phyloP scores from a whole-genome alignment of 768 basidiomycete genomes.

The Cantharellus cinnabarinus region DNA sequence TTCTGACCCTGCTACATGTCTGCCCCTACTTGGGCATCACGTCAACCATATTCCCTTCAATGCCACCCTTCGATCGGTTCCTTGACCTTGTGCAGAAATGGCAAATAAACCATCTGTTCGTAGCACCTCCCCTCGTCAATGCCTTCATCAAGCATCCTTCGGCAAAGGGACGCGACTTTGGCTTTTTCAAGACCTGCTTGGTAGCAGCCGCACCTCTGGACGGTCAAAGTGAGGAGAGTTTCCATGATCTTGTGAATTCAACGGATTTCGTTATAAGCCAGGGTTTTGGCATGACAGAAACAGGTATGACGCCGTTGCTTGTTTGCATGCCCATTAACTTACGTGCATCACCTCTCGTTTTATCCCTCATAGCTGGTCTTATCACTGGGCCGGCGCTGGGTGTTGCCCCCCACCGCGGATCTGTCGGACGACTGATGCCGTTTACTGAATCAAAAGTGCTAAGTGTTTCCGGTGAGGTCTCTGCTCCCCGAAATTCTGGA shows the following conservation, averaged over 20 bases:
- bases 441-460: background rate
- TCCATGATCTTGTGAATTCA: background rate
- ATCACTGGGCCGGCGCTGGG: background rate
- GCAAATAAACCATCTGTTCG: background rate
- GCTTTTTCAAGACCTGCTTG: background rate
- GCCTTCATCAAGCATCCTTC: background rate
- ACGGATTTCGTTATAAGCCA: background rate
- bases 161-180: background rate
- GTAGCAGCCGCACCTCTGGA: background rate
- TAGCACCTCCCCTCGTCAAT: background rate
- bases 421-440: background rate
- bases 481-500: too few species aligned
- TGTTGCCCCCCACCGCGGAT: background rate
- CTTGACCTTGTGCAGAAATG: background rate
- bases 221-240: background rate
- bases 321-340: background rate
- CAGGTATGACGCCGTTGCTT: background rate
- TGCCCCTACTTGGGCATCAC: background rate
- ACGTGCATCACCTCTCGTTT: background rate
- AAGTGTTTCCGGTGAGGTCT: conserved; percentile 3
- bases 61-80: conserved; percentile 1
- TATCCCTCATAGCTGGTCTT: background rate
- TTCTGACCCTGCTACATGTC: background rate
- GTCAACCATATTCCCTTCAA: background rate
- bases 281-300: background rate